Percentiles rank a stretch among this genome's conserved stretches.
Evolutionary conservation across 257 asterid species (phyloP).

Genomic region (Solanum sparsipilum): DNA sequence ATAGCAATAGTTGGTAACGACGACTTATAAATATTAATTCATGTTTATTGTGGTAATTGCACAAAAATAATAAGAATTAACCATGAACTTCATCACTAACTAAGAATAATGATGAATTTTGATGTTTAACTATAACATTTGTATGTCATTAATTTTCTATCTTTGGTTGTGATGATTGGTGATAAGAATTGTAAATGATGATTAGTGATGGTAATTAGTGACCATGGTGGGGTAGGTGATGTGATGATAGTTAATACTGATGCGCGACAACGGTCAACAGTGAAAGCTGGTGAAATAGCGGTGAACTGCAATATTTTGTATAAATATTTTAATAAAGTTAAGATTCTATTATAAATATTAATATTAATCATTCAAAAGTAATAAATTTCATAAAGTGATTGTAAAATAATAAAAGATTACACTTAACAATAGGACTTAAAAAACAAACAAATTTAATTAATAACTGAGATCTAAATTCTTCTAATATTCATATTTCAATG

Average conservation of each 20-base stretch:
- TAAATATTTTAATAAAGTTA: too few species aligned
- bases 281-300: accelerated
- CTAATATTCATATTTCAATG: too few species aligned
- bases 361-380: neutral
- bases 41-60: neutral
- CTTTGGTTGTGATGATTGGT: neutral
- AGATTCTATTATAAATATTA: too few species aligned
- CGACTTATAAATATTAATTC: too few species aligned
- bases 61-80: too few species aligned
- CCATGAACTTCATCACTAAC: too few species aligned
- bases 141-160: too few species aligned
- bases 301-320: neutral
- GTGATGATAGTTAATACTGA: neutral
- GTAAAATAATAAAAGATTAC: neutral
- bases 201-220: too few species aligned
- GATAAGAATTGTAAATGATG: too few species aligned
- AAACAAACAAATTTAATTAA: too few species aligned
- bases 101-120: neutral
- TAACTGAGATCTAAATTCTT: neutral
- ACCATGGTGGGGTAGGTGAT: too few species aligned
- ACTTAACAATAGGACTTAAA: neutral
- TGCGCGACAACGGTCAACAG: accelerated
- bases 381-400: too few species aligned
- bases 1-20: accelerated
- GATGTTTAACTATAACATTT: neutral